A percentile compares a stretch with the other conserved stretches of the same genome.
phyloP scores from a whole-genome alignment of 2,329 filamentous ascomycete genomes.

The Neurospora sp. region DNA sequence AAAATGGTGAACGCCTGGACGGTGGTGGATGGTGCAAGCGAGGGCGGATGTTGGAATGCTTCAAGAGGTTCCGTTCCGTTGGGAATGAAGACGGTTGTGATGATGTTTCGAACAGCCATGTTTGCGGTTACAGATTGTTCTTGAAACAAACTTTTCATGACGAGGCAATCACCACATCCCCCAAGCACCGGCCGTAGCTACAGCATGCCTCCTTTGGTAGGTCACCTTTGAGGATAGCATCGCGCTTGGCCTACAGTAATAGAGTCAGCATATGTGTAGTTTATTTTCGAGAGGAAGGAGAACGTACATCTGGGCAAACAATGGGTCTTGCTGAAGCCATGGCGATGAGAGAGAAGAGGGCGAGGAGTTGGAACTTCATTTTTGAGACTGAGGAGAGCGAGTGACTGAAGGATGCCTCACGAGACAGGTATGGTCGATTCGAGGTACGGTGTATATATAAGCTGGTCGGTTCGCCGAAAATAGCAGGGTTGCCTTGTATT shows the following conservation, averaged over 20 bases:
- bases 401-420: background rate
- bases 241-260: constrained; percentile 23
- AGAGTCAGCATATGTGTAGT: constrained; percentile 6
- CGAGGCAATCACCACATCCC: constrained; percentile 39
- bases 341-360: constrained; percentile 18
- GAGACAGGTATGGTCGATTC: background rate
- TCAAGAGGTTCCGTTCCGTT: background rate
- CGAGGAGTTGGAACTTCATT: constrained; percentile 19
- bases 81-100: background rate
- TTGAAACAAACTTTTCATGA: constrained; percentile 17
- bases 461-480: background rate
- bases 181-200: constrained; percentile 43
- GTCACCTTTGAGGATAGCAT: constrained; percentile 37
- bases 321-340: constrained; percentile 25
- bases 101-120: background rate
- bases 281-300: background rate
- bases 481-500: background rate
- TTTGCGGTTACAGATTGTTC: background rate
- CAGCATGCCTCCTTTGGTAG: constrained; percentile 41
- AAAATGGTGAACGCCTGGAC: background rate
- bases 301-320: constrained; percentile 28
- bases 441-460: background rate
- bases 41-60: background rate
- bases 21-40: background rate
- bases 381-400: background rate